phyloP scores from a whole-genome alignment of 495 filamentous ascomycete genomes.

The Glonium stellatum region DNA sequence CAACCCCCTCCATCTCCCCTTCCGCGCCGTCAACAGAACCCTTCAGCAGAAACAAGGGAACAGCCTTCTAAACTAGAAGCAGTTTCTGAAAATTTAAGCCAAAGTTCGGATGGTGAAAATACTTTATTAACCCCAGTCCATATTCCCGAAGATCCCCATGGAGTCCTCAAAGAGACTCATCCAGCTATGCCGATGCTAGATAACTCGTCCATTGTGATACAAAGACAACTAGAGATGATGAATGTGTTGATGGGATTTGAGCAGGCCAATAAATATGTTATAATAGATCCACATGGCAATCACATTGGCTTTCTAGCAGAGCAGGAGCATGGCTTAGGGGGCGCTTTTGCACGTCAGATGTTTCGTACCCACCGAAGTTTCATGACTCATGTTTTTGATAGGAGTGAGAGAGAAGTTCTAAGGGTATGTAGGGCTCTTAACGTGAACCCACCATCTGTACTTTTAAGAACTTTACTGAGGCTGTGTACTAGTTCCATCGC shows the following conservation, averaged over 20 bases:
- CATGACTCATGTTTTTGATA: conserved; percentile 64
- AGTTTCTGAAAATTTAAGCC: conserved; percentile 19
- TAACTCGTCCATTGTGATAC: conserved; percentile 59
- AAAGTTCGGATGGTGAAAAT: conserved; percentile 21
- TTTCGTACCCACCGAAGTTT: conserved; percentile 61
- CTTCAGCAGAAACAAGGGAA: neutral
- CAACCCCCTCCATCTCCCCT: neutral
- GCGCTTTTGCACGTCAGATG: conserved; percentile 54
- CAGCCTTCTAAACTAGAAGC: conserved; percentile 21
- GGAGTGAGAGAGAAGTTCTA: conserved; percentile 56
- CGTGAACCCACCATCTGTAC: neutral
- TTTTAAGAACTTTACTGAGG: neutral
- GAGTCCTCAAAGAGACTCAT: conserved; percentile 54
- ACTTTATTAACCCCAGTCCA: conserved; percentile 41
- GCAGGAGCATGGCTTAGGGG: conserved; percentile 54
- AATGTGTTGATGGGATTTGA: conserved; percentile 67
- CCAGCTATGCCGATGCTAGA: conserved; percentile 53
- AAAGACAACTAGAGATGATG: conserved; percentile 62
- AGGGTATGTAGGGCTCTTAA: conserved; percentile 39
- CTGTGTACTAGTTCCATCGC: conserved; percentile 49
- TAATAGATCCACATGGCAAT: conserved; percentile 62
- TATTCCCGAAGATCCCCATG: conserved; percentile 57
- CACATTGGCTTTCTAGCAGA: conserved; percentile 66
- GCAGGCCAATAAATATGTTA: conserved; percentile 66
- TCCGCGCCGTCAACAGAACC: neutral